These are phyloP conservation scores for Boletus subparvulus DNA, from an alignment of 768 basidiomycete genomes.

Conservation along the genomic window DNA sequence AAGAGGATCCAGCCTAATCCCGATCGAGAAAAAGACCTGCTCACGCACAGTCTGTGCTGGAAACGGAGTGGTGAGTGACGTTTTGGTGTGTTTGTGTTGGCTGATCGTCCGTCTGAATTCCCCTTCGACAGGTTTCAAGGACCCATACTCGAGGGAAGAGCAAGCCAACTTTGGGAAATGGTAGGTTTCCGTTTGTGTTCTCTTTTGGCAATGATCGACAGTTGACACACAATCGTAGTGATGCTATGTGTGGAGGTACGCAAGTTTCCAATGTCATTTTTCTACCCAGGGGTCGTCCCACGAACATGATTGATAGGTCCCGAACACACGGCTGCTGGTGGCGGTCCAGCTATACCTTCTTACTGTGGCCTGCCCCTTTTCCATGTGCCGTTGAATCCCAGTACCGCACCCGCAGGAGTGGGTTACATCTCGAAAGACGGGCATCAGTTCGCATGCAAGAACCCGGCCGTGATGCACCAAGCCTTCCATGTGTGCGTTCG, in stretches of 20 bases:
- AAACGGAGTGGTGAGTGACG: constrained; percentile 47
- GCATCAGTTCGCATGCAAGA: constrained; percentile 52
- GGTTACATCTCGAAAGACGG: constrained; percentile 59
- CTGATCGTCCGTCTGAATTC: background rate
- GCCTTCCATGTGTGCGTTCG: constrained; percentile 58
- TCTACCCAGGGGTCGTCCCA: background rate
- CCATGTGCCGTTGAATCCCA: constrained; percentile 39
- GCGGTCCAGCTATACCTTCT: constrained; percentile 45
- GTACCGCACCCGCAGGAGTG: constrained; percentile 26
- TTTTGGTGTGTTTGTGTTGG: background rate
- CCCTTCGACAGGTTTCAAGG: constrained; percentile 50
- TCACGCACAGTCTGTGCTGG: constrained; percentile 58
- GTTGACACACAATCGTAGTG: constrained; percentile 30
- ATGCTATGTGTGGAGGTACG: constrained; percentile 51
- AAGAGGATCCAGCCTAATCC: constrained; percentile 47
- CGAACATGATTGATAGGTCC: constrained; percentile 37
- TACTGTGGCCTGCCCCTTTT: constrained; percentile 56
- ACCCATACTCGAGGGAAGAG: constrained; percentile 62
- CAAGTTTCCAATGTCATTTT: background rate
- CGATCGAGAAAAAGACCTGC: constrained; percentile 47
- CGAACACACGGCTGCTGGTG: constrained; percentile 45
- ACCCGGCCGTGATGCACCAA: constrained; percentile 51
- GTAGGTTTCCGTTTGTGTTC: constrained; percentile 28
- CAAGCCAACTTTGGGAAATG: constrained; percentile 54
- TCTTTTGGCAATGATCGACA: background rate